These are phyloP conservation scores for Nothopassalora personata DNA, from an alignment of 2,329 filamentous ascomycete genomes.

Conservation along the genomic window DNA sequence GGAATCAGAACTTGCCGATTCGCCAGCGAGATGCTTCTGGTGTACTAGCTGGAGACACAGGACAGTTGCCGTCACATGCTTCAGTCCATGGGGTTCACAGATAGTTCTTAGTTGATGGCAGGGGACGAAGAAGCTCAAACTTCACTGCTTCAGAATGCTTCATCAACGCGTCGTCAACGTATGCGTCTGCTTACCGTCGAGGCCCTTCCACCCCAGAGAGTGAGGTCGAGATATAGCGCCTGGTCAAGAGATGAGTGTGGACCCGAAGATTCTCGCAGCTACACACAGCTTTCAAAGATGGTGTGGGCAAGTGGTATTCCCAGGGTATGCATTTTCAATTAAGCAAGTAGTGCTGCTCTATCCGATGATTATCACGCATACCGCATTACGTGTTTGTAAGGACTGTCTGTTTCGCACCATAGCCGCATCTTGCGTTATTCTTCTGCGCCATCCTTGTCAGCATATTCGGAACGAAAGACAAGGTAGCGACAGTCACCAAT, in stretches of 20 bases:
- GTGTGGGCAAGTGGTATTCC: neutral
- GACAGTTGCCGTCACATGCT: too few species aligned
- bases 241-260: neutral
- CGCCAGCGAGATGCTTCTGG: too few species aligned
- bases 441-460: neutral
- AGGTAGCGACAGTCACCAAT: neutral
- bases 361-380: neutral
- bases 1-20: too few species aligned
- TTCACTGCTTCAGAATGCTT: too few species aligned
- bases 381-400: neutral
- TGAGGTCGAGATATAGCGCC: neutral
- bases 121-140: too few species aligned
- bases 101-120: too few species aligned
- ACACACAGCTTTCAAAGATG: too few species aligned
- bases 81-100: too few species aligned
- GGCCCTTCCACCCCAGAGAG: neutral
- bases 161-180: too few species aligned
- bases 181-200: neutral
- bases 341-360: neutral
- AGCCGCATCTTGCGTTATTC: neutral
- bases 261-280: neutral
- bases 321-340: neutral
- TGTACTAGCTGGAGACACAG: too few species aligned
- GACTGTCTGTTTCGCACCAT: neutral
- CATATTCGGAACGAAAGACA: neutral